Percentiles rank a stretch among this genome's conserved stretches.
Evolutionary conservation across 139 green algal species (phyloP).

Genomic region (Coccomyxa sp.): DNA sequence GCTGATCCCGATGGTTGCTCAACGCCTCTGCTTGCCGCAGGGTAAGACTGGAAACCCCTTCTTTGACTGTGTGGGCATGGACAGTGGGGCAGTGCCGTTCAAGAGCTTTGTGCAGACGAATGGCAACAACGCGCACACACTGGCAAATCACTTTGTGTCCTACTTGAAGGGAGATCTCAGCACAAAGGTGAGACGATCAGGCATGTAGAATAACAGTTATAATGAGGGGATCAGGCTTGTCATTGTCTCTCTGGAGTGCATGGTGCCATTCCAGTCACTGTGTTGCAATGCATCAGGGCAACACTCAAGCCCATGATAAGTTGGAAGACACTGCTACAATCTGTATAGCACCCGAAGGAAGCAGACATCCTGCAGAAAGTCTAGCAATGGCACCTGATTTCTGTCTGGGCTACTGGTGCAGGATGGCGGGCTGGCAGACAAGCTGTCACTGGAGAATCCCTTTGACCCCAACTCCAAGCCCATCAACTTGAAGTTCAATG

Average conservation of each 20-base stretch:
- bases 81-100: background rate
- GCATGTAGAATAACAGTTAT: too few species aligned
- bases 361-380: too few species aligned
- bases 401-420: too few species aligned
- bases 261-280: too few species aligned
- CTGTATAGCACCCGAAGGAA: too few species aligned
- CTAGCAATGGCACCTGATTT: too few species aligned
- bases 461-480: slow-evolving; percentile 6
- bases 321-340: too few species aligned
- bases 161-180: background rate
- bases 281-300: too few species aligned
- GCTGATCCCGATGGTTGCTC: background rate
- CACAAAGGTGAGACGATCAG: too few species aligned
- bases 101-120: background rate
- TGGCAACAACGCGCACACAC: background rate
- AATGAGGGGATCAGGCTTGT: too few species aligned
- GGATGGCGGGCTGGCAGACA: background rate
- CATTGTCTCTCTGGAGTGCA: too few species aligned
- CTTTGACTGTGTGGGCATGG: background rate
- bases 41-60: background rate
- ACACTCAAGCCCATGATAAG: too few species aligned
- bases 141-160: background rate
- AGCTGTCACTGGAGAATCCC: background rate
- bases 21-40: background rate
- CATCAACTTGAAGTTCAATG: background rate